phyloP scores from a whole-genome alignment of 2,329 filamentous ascomycete species.

The Hypoxylon sp. region DNA sequence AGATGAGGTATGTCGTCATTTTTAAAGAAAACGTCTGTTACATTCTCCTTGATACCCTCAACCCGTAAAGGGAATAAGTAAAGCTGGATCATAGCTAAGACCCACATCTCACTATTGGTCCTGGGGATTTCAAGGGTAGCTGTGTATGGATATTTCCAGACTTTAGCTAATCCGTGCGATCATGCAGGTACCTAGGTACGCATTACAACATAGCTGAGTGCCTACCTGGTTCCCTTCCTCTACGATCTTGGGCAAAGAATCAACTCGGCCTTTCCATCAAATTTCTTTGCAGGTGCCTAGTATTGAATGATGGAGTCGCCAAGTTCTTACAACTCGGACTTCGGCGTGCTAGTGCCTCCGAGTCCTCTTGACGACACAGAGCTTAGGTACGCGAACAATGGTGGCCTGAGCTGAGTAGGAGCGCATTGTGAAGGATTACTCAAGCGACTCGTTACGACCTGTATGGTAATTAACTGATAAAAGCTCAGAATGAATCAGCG shows the following conservation, averaged over 20 bases:
- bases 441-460: too few relatives aligned
- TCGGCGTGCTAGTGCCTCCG: too few relatives aligned
- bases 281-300: not conserved
- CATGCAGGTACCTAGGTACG: not conserved
- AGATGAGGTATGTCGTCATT: slow-evolving; percentile 29
- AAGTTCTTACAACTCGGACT: slow-evolving; percentile 5
- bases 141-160: not conserved
- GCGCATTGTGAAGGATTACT: too few relatives aligned
- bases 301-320: not conserved
- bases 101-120: slow-evolving; percentile 4
- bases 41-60: not conserved
- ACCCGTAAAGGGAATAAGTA: slow-evolving; percentile 1
- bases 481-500: too few relatives aligned
- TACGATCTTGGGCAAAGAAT: not conserved
- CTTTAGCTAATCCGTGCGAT: not conserved
- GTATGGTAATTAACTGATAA: too few relatives aligned
- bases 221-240: not conserved
- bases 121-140: not conserved
- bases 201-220: too few relatives aligned
- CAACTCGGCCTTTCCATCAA: not conserved
- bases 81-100: slow-evolving; percentile 17
- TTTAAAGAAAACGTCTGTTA: not conserved
- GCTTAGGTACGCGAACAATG: too few relatives aligned
- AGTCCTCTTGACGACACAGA: not conserved
- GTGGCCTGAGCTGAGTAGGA: too few relatives aligned